Conservation (phyloP, 257 asterid genomes). For the Asclepias syriaca region DNA sequence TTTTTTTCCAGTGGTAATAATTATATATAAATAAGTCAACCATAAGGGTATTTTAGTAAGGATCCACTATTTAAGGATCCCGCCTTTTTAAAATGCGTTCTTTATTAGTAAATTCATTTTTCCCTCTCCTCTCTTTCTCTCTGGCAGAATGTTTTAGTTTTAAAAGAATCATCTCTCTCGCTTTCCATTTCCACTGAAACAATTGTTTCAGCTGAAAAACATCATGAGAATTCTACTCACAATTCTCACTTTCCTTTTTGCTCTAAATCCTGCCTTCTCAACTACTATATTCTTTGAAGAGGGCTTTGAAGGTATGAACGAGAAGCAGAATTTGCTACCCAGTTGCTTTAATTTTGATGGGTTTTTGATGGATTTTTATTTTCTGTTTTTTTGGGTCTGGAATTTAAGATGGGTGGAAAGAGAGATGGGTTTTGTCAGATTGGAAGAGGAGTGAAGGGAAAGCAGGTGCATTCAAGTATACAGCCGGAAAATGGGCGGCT, state of each 20-base stretch:
- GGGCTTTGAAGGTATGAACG: neutral
- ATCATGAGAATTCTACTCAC: slow-evolving; percentile 1
- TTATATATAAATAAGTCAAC: too few relatives aligned
- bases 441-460: slow-evolving; percentile 93
- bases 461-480: slow-evolving; percentile 80
- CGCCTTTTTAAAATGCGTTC: too few relatives aligned
- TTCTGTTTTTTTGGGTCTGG: neutral
- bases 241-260: neutral
- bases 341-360: neutral
- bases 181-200: neutral
- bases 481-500: slow-evolving; percentile 85
- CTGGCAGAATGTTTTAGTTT: neutral
- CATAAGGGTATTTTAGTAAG: too few relatives aligned
- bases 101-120: too few relatives aligned
- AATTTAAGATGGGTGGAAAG: slow-evolving; percentile 65
- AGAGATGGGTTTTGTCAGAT: slow-evolving; percentile 80
- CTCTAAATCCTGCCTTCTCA: neutral
- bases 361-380: neutral
- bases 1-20: too few relatives aligned
- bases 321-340: neutral
- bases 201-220: neutral
- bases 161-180: neutral
- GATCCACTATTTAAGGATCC: too few relatives aligned
- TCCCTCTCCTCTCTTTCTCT: neutral
- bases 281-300: slow-evolving; percentile 5